A percentile compares a stretch with the other conserved stretches of the same genome.
Conservation (phyloP, 1,284 basidiomycete species). For the Lentinula novae-zelandiae region DNA sequence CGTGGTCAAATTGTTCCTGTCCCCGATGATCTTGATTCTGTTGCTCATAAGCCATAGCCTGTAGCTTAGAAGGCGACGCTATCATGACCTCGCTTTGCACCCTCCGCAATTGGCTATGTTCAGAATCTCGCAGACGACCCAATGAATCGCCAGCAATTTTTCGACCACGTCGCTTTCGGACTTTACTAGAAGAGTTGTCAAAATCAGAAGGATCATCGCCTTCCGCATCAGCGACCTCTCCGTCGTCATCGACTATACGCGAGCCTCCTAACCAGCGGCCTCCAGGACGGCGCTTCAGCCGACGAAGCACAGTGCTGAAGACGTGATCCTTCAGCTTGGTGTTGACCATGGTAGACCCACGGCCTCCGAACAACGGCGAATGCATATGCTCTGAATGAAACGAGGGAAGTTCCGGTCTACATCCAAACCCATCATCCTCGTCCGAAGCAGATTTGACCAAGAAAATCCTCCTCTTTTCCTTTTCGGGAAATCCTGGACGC, state of each 20-base stretch:
- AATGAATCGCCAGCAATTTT: background rate
- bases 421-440: slow-evolving; percentile 20
- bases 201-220: slow-evolving; percentile 20
- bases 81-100: slow-evolving; percentile 59
- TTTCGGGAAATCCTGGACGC: slow-evolving; percentile 15
- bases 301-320: slow-evolving; percentile 79
- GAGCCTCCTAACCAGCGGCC: slow-evolving; percentile 43
- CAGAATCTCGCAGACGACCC: slow-evolving; percentile 18
- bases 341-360: slow-evolving; percentile 89
- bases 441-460: slow-evolving; percentile 25
- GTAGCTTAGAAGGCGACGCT: slow-evolving; percentile 31
- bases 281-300: slow-evolving; percentile 54
- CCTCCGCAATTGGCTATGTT: slow-evolving; percentile 46
- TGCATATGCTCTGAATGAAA: slow-evolving; percentile 38
- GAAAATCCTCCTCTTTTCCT: background rate
- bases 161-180: slow-evolving; percentile 23
- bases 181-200: slow-evolving; percentile 13
- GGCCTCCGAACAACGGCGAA: slow-evolving; percentile 69
- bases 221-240: slow-evolving; percentile 31
- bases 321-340: slow-evolving; percentile 91
- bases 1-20: background rate
- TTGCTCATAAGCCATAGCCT: slow-evolving; percentile 24
- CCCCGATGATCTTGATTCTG: slow-evolving; percentile 11
- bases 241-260: slow-evolving; percentile 44
- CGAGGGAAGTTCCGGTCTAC: slow-evolving; percentile 33